Conservation (phyloP, 2,329 filamentous ascomycete species). For the Dactylella cylindrospora region DNA sequence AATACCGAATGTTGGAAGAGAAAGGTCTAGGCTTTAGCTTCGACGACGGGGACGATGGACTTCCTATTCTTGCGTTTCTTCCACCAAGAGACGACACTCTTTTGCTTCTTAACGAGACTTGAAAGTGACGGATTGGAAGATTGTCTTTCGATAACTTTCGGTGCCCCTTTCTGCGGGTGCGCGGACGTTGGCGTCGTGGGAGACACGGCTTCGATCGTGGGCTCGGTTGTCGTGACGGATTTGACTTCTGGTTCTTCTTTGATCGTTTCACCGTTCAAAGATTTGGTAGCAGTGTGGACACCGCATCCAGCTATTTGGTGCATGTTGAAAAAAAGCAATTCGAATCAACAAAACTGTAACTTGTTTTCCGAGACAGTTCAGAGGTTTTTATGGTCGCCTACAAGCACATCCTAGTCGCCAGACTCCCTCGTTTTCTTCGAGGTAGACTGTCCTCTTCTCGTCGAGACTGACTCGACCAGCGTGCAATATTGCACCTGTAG, state of each 20-base stretch:
- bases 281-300: conserved; percentile 21
- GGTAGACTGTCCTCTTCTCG: conserved; percentile 74
- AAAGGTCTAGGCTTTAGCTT: conserved; percentile 22
- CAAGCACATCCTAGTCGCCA: conserved; percentile 45
- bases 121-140: conserved; percentile 34
- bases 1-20: background rate
- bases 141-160: conserved; percentile 37
- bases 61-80: conserved; percentile 44
- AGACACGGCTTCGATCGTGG: conserved; percentile 11
- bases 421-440: conserved; percentile 58
- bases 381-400: conserved; percentile 44
- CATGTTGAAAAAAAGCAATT: conserved; percentile 22
- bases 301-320: conserved; percentile 39
- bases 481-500: conserved; percentile 87
- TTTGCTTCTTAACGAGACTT: conserved; percentile 32
- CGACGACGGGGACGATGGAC: conserved; percentile 22
- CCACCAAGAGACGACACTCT: conserved; percentile 41
- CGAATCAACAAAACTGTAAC: conserved; percentile 45
- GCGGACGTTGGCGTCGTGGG: conserved; percentile 19
- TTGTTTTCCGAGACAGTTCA: conserved; percentile 28
- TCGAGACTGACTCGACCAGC: conserved; percentile 82
- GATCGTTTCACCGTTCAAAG: conserved; percentile 32
- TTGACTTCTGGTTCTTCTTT: conserved; percentile 41
- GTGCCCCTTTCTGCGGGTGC: conserved; percentile 13
- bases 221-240: conserved; percentile 36